Conservation (phyloP, 2,329 filamentous ascomycete species). For the Acephala macrosclerotiorum region DNA sequence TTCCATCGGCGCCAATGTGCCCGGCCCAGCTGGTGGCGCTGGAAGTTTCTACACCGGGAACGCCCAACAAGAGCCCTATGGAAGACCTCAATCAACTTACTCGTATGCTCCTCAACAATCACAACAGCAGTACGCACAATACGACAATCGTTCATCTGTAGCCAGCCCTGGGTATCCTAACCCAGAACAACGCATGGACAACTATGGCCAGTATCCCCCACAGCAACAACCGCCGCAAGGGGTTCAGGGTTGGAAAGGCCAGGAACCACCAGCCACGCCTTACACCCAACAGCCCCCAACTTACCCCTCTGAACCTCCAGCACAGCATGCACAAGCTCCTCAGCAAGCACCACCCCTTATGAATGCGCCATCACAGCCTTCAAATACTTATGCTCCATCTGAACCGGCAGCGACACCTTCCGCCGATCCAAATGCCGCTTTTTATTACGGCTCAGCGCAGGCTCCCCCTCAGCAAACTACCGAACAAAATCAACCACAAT, state of each 20-base stretch:
- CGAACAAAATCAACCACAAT: constrained; percentile 46
- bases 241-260: constrained; percentile 58
- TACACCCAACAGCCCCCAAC: constrained; percentile 27
- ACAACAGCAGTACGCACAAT: constrained; percentile 53
- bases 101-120: constrained; percentile 55
- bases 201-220: constrained; percentile 42
- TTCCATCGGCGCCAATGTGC: constrained; percentile 64
- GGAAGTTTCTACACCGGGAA: constrained; percentile 87
- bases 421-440: constrained; percentile 62
- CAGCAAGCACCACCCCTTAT: constrained; percentile 38
- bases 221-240: constrained; percentile 54
- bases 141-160: constrained; percentile 37
- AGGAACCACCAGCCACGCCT: constrained; percentile 32
- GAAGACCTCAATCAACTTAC: constrained; percentile 59
- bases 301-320: constrained; percentile 38
- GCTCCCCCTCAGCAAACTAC: constrained; percentile 49
- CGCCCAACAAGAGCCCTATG: constrained; percentile 57
- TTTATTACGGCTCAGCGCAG: constrained; percentile 61
- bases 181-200: constrained; percentile 35
- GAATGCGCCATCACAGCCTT: constrained; percentile 44
- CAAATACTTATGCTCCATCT: constrained; percentile 44
- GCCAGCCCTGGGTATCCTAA: constrained; percentile 34
- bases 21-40: constrained; percentile 58
- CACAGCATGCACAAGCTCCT: constrained; percentile 28
- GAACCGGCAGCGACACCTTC: constrained; percentile 46